Evolutionary conservation across 2,329 filamentous ascomycete genomes (phyloP).

Genomic region (Diplodia mutila): DNA sequence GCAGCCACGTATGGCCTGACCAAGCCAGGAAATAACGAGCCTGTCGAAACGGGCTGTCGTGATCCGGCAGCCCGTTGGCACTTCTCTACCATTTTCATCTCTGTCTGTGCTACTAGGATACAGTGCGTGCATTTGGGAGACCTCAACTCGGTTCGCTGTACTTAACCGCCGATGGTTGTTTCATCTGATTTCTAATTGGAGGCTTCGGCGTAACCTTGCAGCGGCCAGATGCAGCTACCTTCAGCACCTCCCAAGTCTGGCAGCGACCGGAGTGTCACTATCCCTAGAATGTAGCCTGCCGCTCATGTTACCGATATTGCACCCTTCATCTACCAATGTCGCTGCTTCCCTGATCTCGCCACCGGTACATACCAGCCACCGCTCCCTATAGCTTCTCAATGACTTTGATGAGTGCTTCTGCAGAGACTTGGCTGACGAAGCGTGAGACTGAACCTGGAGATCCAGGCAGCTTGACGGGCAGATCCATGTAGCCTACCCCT

Average conservation of each 20-base stretch:
- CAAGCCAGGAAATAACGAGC: too few species aligned
- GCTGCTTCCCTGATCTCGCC: background rate
- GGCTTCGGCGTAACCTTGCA: background rate
- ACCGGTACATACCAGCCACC: background rate
- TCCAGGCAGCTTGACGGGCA: background rate
- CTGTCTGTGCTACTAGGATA: background rate
- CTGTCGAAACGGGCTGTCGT: too few species aligned
- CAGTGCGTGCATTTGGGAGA: background rate
- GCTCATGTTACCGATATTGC: background rate
- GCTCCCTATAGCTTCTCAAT: background rate
- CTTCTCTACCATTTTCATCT: background rate
- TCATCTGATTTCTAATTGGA: background rate
- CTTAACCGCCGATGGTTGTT: background rate
- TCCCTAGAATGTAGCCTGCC: background rate
- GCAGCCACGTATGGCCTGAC: too few species aligned
- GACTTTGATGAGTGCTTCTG: background rate
- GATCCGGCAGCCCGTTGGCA: background rate
- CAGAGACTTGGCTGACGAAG: background rate
- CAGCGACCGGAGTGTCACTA: background rate
- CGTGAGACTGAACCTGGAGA: background rate
- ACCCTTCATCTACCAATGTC: background rate
- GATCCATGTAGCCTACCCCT: conserved; percentile 4
- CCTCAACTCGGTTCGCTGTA: background rate
- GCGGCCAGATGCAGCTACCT: background rate
- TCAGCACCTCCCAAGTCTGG: background rate